These are phyloP conservation scores for Chamaecyparis obtusa DNA, from an alignment of 75 land plant species.

Conservation along the genomic window DNA sequence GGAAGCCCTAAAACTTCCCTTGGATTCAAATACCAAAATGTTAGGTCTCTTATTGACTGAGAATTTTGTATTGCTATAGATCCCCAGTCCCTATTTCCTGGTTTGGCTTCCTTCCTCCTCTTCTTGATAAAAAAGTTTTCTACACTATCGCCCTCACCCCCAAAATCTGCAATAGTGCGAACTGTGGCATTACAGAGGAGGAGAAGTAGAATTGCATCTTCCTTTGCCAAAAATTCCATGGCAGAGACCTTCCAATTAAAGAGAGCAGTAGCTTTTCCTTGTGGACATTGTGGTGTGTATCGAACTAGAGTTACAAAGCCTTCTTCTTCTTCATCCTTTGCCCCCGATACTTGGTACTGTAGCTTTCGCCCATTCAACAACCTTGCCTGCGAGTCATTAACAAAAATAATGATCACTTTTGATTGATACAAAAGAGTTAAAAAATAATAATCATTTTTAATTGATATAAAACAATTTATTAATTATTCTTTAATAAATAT, in stretches of 20 bases:
- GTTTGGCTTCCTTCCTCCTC: conserved; percentile 48
- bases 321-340: conserved; percentile 51
- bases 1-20: conserved; percentile 20
- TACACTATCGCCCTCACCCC: conserved; percentile 35
- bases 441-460: too few species aligned
- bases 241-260: conserved; percentile 82
- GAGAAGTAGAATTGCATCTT: conserved; percentile 70
- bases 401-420: too few species aligned
- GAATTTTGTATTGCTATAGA: conserved; percentile 62
- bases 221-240: conserved; percentile 80
- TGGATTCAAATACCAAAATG: conserved; percentile 34
- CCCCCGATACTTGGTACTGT: conserved; percentile 48
- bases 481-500: too few species aligned
- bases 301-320: conserved; percentile 83
- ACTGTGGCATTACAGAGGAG: conserved; percentile 62
- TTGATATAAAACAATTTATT: too few species aligned
- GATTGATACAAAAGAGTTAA: too few species aligned
- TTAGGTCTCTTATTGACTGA: conserved; percentile 9
- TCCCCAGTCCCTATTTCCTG: conserved; percentile 84
- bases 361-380: conserved; percentile 69
- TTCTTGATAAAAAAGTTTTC: conserved; percentile 50
- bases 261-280: conserved; percentile 83
- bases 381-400: conserved; percentile 39
- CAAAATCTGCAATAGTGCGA: conserved; percentile 61
- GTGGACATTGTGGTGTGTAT: conserved; percentile 53